Percentiles rank a stretch among this genome's conserved stretches.
Conservation (phyloP, 2,329 filamentous ascomycete species). For the Talaromyces rugulosus region DNA sequence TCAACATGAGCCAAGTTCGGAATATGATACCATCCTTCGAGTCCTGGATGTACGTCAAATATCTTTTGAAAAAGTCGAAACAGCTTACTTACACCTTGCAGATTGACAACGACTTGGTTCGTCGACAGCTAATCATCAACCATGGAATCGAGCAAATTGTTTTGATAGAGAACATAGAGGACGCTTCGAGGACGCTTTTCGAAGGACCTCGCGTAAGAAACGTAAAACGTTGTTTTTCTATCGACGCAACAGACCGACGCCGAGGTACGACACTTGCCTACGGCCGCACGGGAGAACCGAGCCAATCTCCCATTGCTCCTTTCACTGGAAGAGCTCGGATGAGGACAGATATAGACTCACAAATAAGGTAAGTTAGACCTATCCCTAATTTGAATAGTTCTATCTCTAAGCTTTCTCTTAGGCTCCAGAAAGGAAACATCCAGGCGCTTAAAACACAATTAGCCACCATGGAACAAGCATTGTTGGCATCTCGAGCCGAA, state of each 20-base stretch:
- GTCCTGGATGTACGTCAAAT: slow-evolving; percentile 56
- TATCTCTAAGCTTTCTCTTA: slow-evolving; percentile 16
- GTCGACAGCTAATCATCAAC: slow-evolving; percentile 78
- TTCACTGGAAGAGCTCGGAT: slow-evolving; percentile 63
- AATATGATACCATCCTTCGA: slow-evolving; percentile 73
- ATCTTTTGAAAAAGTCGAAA: background rate
- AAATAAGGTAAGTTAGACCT: slow-evolving; percentile 49
- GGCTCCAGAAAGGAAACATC: slow-evolving; percentile 45
- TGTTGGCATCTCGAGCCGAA: slow-evolving; percentile 45
- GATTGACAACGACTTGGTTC: slow-evolving; percentile 74
- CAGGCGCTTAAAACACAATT: slow-evolving; percentile 55
- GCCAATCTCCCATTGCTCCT: slow-evolving; percentile 50
- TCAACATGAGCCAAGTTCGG: slow-evolving; percentile 67
- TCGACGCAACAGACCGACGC: slow-evolving; percentile 62
- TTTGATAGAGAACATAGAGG: slow-evolving; percentile 63
- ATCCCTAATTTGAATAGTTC: background rate
- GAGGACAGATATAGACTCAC: slow-evolving; percentile 68
- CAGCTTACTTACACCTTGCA: slow-evolving; percentile 28
- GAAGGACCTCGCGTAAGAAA: slow-evolving; percentile 60
- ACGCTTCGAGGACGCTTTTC: slow-evolving; percentile 68
- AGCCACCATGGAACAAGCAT: slow-evolving; percentile 48
- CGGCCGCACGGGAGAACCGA: slow-evolving; percentile 46
- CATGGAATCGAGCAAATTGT: slow-evolving; percentile 79
- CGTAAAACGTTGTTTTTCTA: slow-evolving; percentile 61
- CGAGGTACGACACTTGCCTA: slow-evolving; percentile 59